phyloP scores from a whole-genome alignment of 768 basidiomycete genomes.

The Mycena filopes region DNA sequence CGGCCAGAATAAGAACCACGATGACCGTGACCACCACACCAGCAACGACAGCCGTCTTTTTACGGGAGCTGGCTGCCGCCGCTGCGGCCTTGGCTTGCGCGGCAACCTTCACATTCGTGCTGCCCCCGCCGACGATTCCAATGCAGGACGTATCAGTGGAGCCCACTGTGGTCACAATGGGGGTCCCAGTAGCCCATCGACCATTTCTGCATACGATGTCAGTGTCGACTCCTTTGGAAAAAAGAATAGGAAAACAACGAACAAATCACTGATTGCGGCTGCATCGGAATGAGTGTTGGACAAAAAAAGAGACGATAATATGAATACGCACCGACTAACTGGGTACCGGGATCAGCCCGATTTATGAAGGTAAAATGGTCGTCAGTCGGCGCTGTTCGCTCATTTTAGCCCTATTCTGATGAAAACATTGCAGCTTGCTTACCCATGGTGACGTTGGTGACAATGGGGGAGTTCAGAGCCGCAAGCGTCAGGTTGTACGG shows the following conservation, averaged over 20 bases:
- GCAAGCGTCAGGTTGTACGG: slow-evolving; percentile 54
- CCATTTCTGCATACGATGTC: slow-evolving; percentile 45
- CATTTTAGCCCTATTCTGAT: neutral
- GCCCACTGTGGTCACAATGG: slow-evolving; percentile 41
- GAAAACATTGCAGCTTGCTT: slow-evolving; percentile 23
- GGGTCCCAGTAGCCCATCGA: slow-evolving; percentile 46
- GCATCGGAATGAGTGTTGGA: slow-evolving; percentile 11
- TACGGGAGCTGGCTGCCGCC: slow-evolving; percentile 22
- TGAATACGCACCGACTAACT: slow-evolving; percentile 49
- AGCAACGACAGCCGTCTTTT: slow-evolving; percentile 38
- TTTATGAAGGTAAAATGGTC: slow-evolving; percentile 51
- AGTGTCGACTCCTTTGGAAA: neutral
- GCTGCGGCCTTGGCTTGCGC: slow-evolving; percentile 30
- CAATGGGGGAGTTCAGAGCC: slow-evolving; percentile 43
- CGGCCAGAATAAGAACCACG: slow-evolving; percentile 39
- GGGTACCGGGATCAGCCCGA: slow-evolving; percentile 44
- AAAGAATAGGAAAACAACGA: slow-evolving; percentile 43
- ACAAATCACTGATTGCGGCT: slow-evolving; percentile 56
- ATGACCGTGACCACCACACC: slow-evolving; percentile 47
- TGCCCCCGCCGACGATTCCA: slow-evolving; percentile 37
- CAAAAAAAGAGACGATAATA: neutral
- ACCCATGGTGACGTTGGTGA: slow-evolving; percentile 51
- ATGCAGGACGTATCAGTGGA: slow-evolving; percentile 45
- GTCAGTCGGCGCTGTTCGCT: slow-evolving; percentile 28
- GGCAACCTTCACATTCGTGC: slow-evolving; percentile 41